A percentile compares a stretch with the other conserved stretches of the same genome.
Evolutionary conservation across 345 rosid genomes (phyloP).

Genomic region (Reutealis trisperma): DNA sequence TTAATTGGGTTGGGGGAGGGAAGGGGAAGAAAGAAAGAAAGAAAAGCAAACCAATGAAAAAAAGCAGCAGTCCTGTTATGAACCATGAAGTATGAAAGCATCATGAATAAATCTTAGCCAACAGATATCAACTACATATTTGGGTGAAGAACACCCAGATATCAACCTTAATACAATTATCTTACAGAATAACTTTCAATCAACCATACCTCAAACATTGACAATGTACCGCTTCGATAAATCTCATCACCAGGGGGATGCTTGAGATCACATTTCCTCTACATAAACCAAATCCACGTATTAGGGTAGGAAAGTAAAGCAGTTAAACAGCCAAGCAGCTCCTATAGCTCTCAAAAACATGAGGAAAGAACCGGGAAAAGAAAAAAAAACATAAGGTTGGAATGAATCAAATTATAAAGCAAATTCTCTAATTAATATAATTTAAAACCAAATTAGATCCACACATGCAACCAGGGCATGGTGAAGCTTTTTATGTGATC

Average conservation of each 20-base stretch:
- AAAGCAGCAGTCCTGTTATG: neutral
- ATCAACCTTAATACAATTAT: neutral
- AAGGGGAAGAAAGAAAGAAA: neutral
- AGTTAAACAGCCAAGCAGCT: neutral
- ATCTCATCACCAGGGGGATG: constrained; percentile 99
- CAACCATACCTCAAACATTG: constrained; percentile 92
- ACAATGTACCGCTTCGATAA: constrained; percentile 90
- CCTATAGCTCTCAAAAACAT: no score
- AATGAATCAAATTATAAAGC: no score
- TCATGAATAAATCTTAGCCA: neutral
- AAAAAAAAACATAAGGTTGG: no score
- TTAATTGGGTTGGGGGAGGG: neutral
- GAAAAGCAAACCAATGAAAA: neutral
- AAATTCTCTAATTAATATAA: no score
- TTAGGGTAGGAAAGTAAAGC: neutral
- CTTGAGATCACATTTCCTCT: constrained; percentile 96
- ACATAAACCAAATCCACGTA: constrained; percentile 12
- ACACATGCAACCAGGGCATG: no score
- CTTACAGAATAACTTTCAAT: neutral
- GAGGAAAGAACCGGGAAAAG: no score
- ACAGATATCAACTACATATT: neutral
- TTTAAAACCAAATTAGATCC: no score
- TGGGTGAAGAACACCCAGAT: neutral
- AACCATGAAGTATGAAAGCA: neutral
- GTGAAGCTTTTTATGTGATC: no score